Evolutionary conservation across 169 alveolate species (phyloP), one percentile per base, ranked within the genome.

Genomic region (Plasmodium inui): DNA sequence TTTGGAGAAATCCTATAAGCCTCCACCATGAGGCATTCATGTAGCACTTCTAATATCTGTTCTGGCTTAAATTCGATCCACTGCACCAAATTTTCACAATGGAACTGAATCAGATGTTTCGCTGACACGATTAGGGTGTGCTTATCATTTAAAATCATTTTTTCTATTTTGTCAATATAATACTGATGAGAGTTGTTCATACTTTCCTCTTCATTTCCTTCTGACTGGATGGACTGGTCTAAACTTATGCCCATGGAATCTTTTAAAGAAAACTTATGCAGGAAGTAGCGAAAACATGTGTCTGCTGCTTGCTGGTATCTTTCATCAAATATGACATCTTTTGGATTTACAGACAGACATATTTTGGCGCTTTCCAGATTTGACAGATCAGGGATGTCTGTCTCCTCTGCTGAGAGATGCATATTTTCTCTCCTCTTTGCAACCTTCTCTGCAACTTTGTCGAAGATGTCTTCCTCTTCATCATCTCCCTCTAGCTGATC

Each of bases 231-330:
- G 3, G 96, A 93, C 41, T 74, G 92, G 12, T 46, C 96, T 71
- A 55, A 50, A 92, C 85, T 83, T 82, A 84, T 57, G 26, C 89
- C 95, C 96, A 80, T 92, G 74, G 90, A 84, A 95, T 82, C 95
- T 93, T 81, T 95, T 94, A 91, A 93, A 91, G 93, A 92, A 61
- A 71, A 95, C 90, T 80, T 83, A 83, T 85, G 93, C 94, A 79
- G 82, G 88, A 95, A 88, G 93, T 95, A 96, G 79, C 98, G 92
- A 91, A 97, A 94, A 85, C 96, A 95, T 78, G 98, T 95, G 76
- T 95, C 97, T 53, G 96, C 96, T 17, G 98, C 98, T 95, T 97
- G 98, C 72, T 97, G 98, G 57, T 95, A 97, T 93, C 97, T 96
- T 61, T 97, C 98, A 90, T 96, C 98, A 83, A 97, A 92, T 61